phyloP scores from a whole-genome alignment of 306 rosid species.

The Prunus mongolica region DNA sequence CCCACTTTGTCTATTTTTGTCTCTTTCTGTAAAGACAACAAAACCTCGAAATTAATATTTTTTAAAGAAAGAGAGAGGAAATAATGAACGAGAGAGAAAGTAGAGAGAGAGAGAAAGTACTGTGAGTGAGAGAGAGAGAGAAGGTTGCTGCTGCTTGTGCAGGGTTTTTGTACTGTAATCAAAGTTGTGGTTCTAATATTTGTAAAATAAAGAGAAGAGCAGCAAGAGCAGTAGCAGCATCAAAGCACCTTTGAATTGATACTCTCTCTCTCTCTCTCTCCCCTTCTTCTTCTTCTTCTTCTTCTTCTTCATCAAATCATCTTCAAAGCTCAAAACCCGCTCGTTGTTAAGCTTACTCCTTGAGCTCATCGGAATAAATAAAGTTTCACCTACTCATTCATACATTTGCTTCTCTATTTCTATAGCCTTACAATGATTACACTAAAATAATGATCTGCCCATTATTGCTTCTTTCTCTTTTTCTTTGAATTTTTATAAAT shows the following conservation, averaged over 20 bases:
- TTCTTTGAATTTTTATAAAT: neutral
- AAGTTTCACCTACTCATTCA: neutral
- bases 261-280: neutral
- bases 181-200: constrained; percentile 14
- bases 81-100: neutral
- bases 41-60: neutral
- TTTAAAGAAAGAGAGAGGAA: neutral
- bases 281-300: neutral
- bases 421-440: neutral
- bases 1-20: constrained; percentile 25
- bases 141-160: constrained; percentile 7
- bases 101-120: neutral
- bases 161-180: constrained; percentile 10
- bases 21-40: constrained; percentile 20
- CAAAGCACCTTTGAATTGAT: neutral
- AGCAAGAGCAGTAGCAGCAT: neutral
- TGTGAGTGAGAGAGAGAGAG: neutral
- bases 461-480: neutral
- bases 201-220: neutral
- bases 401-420: neutral
- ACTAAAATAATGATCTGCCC: constrained; percentile 9
- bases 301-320: neutral
- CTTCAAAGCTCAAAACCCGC: neutral
- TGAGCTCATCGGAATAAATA: neutral
- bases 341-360: neutral